A percentile compares a stretch with the other conserved stretches of the same genome.
These are phyloP conservation scores for Ceratocystis cacaofunesta DNA, from an alignment of 2,329 filamentous ascomycete genomes.

Conservation along the genomic window DNA sequence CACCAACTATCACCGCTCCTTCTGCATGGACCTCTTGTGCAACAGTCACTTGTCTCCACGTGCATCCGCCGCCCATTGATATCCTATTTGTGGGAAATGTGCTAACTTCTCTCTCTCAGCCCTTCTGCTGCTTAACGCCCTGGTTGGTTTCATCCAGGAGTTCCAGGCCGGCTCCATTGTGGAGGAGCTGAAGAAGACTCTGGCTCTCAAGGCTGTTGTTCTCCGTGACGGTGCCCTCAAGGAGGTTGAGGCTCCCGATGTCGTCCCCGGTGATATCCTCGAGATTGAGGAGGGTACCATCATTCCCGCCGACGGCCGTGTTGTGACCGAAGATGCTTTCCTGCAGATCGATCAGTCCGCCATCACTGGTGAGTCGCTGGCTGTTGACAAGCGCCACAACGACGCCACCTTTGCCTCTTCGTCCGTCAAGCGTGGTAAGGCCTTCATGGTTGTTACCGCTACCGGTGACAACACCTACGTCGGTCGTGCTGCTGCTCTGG, in stretches of 20 bases:
- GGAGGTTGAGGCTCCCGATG: conserved; percentile 68
- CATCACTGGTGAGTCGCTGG: conserved; percentile 82
- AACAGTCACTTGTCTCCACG: not conserved
- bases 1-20: not conserved
- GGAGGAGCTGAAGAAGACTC: conserved; percentile 78
- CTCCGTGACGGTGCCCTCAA: conserved; percentile 62
- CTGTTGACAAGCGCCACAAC: conserved; percentile 72
- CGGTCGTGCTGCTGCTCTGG: conserved; percentile 73
- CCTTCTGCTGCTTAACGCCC: conserved; percentile 68
- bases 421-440: conserved; percentile 79
- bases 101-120: conserved; percentile 18
- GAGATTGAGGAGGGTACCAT: conserved; percentile 81
- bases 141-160: conserved; percentile 78
- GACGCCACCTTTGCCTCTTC: conserved; percentile 77
- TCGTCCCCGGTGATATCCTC: conserved; percentile 81
- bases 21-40: not conserved
- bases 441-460: conserved; percentile 65
- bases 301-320: conserved; percentile 74
- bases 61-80: not conserved
- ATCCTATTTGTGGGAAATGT: not conserved
- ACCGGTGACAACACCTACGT: conserved; percentile 87
- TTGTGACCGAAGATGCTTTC: conserved; percentile 71
- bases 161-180: conserved; percentile 82
- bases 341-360: conserved; percentile 84
- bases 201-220: conserved; percentile 76